A percentile compares a stretch with the other conserved stretches of the same genome.
These are phyloP conservation scores for Avena eriantha DNA, from an alignment of 176 grass and related monocot genomes.

Conservation along the genomic window DNA sequence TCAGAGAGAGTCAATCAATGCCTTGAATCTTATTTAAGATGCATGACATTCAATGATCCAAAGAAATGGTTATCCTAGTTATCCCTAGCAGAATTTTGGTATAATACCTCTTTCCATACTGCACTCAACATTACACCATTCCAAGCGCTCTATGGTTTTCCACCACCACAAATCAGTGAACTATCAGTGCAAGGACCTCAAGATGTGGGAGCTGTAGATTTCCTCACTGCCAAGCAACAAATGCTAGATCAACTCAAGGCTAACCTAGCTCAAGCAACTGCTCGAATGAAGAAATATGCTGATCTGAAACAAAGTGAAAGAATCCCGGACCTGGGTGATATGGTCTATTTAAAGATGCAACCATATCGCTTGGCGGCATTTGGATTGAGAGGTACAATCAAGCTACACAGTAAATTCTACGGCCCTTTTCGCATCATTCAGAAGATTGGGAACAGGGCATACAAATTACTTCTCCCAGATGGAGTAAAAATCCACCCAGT, in stretches of 20 bases:
- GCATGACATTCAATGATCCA: background rate
- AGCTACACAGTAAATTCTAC: background rate
- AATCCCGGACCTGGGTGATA: rapidly evolving
- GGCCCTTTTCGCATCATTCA: background rate
- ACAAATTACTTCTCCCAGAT: too few species aligned
- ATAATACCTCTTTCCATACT: background rate
- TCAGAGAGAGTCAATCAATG: background rate
- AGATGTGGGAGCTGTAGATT: background rate
- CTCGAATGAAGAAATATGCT: background rate
- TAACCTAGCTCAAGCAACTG: background rate
- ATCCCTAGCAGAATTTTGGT: background rate
- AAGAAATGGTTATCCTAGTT: background rate
- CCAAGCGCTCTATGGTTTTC: background rate
- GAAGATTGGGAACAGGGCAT: too few species aligned
- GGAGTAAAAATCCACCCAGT: background rate
- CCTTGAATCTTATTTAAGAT: background rate
- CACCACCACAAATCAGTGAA: background rate
- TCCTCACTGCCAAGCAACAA: background rate
- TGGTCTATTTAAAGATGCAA: background rate
- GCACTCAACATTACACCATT: background rate
- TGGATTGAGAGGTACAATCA: background rate
- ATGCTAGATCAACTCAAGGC: background rate
- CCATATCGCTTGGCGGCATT: background rate
- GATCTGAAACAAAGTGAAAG: background rate
- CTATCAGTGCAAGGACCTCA: background rate